Conservation (phyloP, 352 stramenopile species). For the Phytophthora ramorum region DNA sequence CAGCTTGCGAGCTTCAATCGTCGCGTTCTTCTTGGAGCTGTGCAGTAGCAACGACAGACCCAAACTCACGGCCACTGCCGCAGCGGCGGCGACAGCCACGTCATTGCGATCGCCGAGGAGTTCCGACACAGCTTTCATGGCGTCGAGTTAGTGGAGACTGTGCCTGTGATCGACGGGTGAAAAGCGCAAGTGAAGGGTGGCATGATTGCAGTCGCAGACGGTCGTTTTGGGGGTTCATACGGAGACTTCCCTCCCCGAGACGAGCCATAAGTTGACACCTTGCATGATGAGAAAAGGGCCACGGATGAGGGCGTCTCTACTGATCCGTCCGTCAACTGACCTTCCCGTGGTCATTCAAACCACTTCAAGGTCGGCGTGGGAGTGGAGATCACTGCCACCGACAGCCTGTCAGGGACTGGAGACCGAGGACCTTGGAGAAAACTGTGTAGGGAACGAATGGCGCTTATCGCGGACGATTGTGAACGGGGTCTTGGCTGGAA, state of each 20-base stretch:
- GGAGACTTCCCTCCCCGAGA: conserved; percentile 1
- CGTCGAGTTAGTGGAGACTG: conserved; percentile 1
- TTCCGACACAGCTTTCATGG: conserved; percentile 11
- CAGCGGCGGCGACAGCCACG: conserved; percentile 4
- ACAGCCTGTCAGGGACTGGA: too few species aligned
- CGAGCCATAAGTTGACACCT: neutral
- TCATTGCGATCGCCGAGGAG: conserved; percentile 11
- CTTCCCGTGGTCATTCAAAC: neutral
- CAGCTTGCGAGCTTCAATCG: conserved; percentile 14
- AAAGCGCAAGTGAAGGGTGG: conserved; percentile 2
- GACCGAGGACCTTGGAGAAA: neutral
- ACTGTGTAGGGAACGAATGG: neutral
- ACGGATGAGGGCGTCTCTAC: neutral
- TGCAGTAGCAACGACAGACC: conserved; percentile 22
- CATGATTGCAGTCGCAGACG: neutral
- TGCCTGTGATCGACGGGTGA: neutral
- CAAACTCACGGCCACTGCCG: conserved; percentile 22
- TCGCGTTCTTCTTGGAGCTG: conserved; percentile 20
- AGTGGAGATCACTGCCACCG: neutral
- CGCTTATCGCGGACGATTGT: neutral
- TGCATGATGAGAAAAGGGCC: neutral
- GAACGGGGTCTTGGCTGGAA: too few species aligned
- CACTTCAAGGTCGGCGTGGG: neutral
- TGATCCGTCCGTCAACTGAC: neutral
- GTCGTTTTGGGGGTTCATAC: conserved; percentile 2